Conservation (phyloP, 1,284 basidiomycete species). For the Cutaneotrichosporon cutaneum region DNA sequence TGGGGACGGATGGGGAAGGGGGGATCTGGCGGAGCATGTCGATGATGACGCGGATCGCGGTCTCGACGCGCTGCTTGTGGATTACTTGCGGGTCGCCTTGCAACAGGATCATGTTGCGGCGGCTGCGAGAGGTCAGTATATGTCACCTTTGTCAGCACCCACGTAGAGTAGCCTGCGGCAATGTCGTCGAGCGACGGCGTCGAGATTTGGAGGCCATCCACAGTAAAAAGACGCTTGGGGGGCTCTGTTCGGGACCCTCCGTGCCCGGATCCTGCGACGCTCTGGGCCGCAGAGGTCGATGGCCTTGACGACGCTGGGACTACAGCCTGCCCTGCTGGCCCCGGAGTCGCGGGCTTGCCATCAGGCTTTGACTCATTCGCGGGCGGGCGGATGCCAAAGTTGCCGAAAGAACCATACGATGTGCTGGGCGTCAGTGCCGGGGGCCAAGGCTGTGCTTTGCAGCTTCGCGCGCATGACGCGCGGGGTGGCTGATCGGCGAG, state of each 20-base stretch:
- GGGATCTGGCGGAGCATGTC: conserved; percentile 46
- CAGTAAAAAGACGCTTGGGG: conserved; percentile 41
- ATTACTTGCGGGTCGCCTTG: conserved; percentile 49
- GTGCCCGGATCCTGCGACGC: conserved; percentile 29
- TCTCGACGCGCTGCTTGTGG: conserved; percentile 49
- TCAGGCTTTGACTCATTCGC: conserved; percentile 2
- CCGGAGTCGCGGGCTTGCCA: not conserved
- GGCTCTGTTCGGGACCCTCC: conserved; percentile 43
- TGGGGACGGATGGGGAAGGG: conserved; percentile 27
- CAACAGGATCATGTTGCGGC: conserved; percentile 39
- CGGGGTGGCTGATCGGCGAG: not conserved
- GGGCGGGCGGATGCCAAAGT: conserved; percentile 10
- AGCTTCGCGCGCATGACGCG: not conserved
- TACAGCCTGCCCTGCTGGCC: not conserved
- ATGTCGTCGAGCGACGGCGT: conserved; percentile 35
- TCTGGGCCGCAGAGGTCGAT: conserved; percentile 4
- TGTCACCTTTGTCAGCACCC: conserved; percentile 11
- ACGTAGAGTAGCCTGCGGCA: conserved; percentile 24
- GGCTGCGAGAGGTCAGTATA: conserved; percentile 21
- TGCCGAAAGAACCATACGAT: conserved; percentile 16
- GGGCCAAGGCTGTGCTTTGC: not conserved
- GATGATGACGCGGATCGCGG: conserved; percentile 49
- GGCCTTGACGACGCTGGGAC: not conserved
- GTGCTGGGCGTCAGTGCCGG: conserved; percentile 12
- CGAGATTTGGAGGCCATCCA: conserved; percentile 33